phyloP scores from a whole-genome alignment of 176 grass and related monocot species.

The Oryza coarctata region DNA sequence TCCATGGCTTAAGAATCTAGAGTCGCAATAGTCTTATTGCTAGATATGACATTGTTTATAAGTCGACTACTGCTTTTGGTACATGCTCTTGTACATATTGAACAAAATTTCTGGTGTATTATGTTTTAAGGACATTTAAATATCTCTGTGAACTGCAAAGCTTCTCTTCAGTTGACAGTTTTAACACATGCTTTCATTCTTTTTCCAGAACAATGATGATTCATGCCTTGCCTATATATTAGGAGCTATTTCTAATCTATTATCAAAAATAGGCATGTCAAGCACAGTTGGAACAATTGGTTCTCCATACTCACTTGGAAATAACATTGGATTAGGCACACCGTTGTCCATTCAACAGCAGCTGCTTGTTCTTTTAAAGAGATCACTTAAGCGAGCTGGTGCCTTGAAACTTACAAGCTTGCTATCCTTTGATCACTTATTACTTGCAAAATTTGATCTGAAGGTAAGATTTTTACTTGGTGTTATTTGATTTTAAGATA shows the following conservation, averaged over 20 bases:
- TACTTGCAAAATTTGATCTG: conserved; percentile 86
- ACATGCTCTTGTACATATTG: neutral
- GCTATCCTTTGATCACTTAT: conserved; percentile 75
- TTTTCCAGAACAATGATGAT: conserved; percentile 89
- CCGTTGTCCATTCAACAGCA: conserved; percentile 82
- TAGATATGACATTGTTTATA: neutral
- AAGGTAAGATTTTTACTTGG: conserved; percentile 54
- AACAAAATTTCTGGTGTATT: neutral
- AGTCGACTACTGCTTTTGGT: conserved; percentile 12
- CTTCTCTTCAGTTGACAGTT: neutral
- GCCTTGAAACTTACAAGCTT: conserved; percentile 75
- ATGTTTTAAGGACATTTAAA: neutral
- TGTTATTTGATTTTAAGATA: conserved; percentile 11
- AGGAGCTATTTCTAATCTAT: conserved; percentile 81
- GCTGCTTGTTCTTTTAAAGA: conserved; percentile 86
- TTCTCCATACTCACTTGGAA: conserved; percentile 79
- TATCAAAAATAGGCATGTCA: conserved; percentile 83
- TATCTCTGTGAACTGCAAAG: neutral
- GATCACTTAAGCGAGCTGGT: conserved; percentile 91
- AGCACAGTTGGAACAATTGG: conserved; percentile 65
- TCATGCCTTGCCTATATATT: conserved; percentile 90
- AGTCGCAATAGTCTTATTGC: neutral
- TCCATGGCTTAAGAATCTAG: neutral
- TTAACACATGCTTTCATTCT: conserved; percentile 36
- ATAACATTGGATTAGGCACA: conserved; percentile 72